These are phyloP conservation scores for Coriolopsis trogii DNA, from an alignment of 1,284 basidiomycete species.

Conservation along the genomic window DNA sequence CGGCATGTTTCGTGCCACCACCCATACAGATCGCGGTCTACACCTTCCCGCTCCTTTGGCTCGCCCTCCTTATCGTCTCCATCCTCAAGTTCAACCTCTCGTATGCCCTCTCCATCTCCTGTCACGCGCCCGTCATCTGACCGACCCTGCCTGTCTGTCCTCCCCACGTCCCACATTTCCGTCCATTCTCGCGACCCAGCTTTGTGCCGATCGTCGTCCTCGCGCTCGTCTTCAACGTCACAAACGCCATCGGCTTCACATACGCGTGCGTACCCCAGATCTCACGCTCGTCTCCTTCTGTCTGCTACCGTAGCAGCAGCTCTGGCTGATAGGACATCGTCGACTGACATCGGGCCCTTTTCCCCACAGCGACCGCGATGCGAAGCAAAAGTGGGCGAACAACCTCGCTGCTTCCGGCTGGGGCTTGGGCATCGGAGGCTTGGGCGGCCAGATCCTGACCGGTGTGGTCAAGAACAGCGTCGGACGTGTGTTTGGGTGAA, in stretches of 20 bases:
- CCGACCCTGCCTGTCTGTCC: too few relatives aligned
- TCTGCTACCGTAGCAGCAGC: neutral
- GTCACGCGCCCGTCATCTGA: conserved; percentile 3
- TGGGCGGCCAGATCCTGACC: conserved; percentile 80
- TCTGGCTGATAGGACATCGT: neutral
- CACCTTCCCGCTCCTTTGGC: conserved; percentile 88
- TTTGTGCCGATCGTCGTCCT: conserved; percentile 88
- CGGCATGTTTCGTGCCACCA: neutral
- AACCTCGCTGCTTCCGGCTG: conserved; percentile 65
- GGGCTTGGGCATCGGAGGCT: conserved; percentile 66
- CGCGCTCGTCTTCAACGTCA: conserved; percentile 90
- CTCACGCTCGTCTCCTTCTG: neutral
- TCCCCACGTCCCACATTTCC: conserved; percentile 6
- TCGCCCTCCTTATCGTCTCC: conserved; percentile 84
- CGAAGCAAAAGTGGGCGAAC: conserved; percentile 83
- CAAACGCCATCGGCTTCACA: conserved; percentile 91
- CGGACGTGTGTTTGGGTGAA: conserved; percentile 65
- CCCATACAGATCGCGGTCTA: conserved; percentile 78
- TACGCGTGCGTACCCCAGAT: conserved; percentile 66
- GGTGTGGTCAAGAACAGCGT: conserved; percentile 81
- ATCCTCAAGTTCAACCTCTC: conserved; percentile 86
- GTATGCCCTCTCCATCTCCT: conserved; percentile 47
- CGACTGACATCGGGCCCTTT: conserved; percentile 5
- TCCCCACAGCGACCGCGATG: conserved; percentile 76
- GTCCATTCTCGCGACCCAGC: conserved; percentile 38